Base-by-base conservation (phyloP, 345 rosid species). In the Microthlaspi erraticum region DNA sequence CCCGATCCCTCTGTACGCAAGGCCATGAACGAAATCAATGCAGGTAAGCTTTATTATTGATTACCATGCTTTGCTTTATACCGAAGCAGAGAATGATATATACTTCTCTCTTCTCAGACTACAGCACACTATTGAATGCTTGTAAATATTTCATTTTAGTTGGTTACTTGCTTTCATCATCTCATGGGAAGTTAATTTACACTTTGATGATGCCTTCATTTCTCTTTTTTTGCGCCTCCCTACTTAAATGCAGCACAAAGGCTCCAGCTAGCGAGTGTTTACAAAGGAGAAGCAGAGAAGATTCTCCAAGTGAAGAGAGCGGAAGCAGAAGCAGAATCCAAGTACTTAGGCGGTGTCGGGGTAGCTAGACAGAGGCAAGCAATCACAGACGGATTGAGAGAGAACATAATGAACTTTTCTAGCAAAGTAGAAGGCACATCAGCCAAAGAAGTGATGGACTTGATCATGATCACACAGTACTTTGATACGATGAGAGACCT, bases 21-120 rank as follows among this genome's bases (percentile, higher is more conserved):
- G 81, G 98, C 99, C 13, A 92, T 95, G 99, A 95, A 95, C 41
- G 99, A 95, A 83, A 95, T 95, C 67, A 95, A 95, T 78, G 99
- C 99, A 73, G 98, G 99, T 94, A 79, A 68, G 6, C 6, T 23
- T 38, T 1, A 3, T 64, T 8, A 4, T 50, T 26, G 2, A 0
- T 37, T 6, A 33, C 34, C n/a, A 5, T 34, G 4, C 34, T 51
- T 8, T 71, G 43, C n/a, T 60, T 18, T 9, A 13, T 8, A 51
- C 50, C 0, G 0, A 51, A 41, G 31, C 54, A 45, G 9, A 44
- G 7, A 64, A 55, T 45, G 23, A 19, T 44, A 11, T 23, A 20
- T 26, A 46, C 48, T 6, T 42, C 1, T 8, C 13, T n/a, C 48
- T 6, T 42, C 1, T 8, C 13, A 20, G 17, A 56, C 34, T 23